Evolutionary conservation across 805 yeast genomes (phyloP).

Genomic region (Metschnikowia bowlesiae): DNA sequence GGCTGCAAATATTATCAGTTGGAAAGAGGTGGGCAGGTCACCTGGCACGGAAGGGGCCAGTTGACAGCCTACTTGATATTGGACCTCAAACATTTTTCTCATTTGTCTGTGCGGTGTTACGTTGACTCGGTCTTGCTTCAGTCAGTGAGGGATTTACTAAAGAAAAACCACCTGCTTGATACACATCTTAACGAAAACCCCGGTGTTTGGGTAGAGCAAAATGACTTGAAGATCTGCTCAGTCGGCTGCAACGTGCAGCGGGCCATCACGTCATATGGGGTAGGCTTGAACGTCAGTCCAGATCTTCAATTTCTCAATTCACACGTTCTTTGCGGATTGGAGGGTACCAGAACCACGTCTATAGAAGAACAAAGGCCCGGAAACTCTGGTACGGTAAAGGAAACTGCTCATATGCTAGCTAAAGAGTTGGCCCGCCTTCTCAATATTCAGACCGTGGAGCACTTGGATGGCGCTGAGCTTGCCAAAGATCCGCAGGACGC

Average conservation of each 20-base stretch:
- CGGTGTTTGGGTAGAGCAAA: conserved; percentile 73
- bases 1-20: conserved; percentile 72
- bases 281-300: conserved; percentile 74
- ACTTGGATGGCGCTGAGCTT: conserved; percentile 30
- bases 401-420: conserved; percentile 31
- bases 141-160: conserved; percentile 48
- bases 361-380: conserved; percentile 16
- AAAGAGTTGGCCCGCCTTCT: conserved; percentile 34
- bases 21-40: conserved; percentile 90
- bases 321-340: conserved; percentile 83
- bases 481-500: background rate
- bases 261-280: conserved; percentile 83
- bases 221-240: conserved; percentile 69
- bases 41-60: conserved; percentile 97
- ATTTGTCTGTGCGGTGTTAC: conserved; percentile 59
- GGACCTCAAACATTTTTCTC: conserved; percentile 55
- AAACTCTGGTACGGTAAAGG: conserved; percentile 19
- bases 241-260: conserved; percentile 85
- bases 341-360: conserved; percentile 44
- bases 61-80: conserved; percentile 74
- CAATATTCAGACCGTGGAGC: conserved; percentile 31
- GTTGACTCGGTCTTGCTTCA: conserved; percentile 58
- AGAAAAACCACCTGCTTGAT: conserved; percentile 34
- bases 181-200: conserved; percentile 63
- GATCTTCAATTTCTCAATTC: conserved; percentile 67